Base-by-base conservation (phyloP, 192 early-diverging fungal genomes). In the Coemansia sp. region DNA sequence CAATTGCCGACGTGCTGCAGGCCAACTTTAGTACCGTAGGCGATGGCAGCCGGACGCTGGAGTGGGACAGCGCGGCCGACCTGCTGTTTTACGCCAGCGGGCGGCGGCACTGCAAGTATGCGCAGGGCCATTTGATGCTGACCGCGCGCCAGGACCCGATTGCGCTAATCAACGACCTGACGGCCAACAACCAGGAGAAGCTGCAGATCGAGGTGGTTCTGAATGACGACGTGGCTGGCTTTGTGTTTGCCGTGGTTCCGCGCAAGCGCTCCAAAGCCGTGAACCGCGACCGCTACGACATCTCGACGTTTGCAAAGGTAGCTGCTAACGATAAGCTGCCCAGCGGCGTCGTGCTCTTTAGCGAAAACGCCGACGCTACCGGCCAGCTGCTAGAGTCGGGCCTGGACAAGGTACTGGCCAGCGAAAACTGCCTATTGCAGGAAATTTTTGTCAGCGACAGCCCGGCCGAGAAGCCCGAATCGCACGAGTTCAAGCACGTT, bases 81-180 rank as follows among this genome's bases (percentile, higher is more conserved):
- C 86, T 82, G 70, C 59, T 91, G 17, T 79, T 92, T 31, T 91
- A 89, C 49, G 84, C 84, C 34, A 84, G 86, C 56, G 91, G 91
- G 2, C 78, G 91, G 6, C 64, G 81, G 14, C 55, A 82, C 62
- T 83, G 86, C 73, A 76, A 84, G 55, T 84, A 75, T 62, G 80
- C 80, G 3, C 86, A 89, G 53, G 87, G 88, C 22, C 84, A 71
- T 40, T 45, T 92, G 21, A 46, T 67, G 61, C 60, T 70, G 15
- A 52, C 34, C 53, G 55, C 57, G 30, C 62, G 72, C 17, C 78
- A 82, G 58, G 71, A 70, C 40, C 41, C 81, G 5, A 19, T 81
- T 28, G 67, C 71, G 14, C 57, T 55, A 35, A 42, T 76, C 53
- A 81, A 70, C 58, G 65, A 69, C 49, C 57, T 60, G 60, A 64